Base-by-base conservation (phyloP, 495 filamentous ascomycete species). In the Darksidea phi region DNA sequence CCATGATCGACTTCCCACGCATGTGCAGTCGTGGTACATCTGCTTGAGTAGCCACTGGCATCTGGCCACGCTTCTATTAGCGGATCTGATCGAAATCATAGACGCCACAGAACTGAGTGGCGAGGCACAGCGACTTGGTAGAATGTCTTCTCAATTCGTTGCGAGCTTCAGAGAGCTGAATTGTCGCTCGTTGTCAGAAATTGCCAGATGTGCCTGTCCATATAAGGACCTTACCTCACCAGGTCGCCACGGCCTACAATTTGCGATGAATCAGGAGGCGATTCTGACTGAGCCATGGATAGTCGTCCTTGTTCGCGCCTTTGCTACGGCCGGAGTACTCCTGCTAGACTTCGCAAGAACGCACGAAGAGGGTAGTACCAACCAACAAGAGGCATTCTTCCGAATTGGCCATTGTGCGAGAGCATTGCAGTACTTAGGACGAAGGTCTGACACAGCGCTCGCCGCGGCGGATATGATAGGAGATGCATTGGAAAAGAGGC, bases 11-110 rank as follows among this genome's bases (percentile, higher is more conserved):
- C 64, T 81, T 0, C 76, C 76, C 1, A 47, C 70, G 20, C 73
- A 74, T n/a, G 71, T 81, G 12, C 77, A 79, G 56, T 78, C 76
- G 3, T 79, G 78, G 78, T 80, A 78, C 28, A 67, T 77, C 28
- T 70, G 76, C 15, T 71, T 81, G 21, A 72, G 71, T 6, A 75
- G 73, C 13, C 78, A 79, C 48, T 81, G 78, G 78, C 72, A 79
- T 68, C 71, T 81, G 0, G 78, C 71, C n/a, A 62, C 69, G 0
- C 70, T 81, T 43, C 68, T 81, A 7, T 61, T 80, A 10, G 75
- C 77, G 43, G 78, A 81, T 54, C 61, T 72, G 11, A 61, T 81
- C 13, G 75, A 78, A 53, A 68, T 55, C 18, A 73, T 80, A 24
- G 77, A 78, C 54, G 49, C 71, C 11, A 45, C 61, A 11, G 45